A percentile compares a stretch with the other conserved stretches of the same genome.
phyloP scores from a whole-genome alignment of 345 rosid genomes.

The Boechera divaricarpa region DNA sequence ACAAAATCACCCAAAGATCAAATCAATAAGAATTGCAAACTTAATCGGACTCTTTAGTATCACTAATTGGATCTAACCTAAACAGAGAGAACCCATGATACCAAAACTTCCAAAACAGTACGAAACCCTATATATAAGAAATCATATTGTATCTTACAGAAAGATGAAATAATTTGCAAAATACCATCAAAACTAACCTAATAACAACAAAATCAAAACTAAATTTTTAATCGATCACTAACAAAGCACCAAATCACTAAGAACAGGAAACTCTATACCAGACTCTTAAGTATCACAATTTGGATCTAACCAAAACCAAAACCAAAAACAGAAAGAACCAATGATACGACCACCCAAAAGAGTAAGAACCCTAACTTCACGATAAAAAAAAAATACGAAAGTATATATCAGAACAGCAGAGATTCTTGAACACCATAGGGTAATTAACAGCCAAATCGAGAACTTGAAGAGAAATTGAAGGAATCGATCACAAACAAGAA shows the following conservation, averaged over 20 bases:
- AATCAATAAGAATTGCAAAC: not conserved
- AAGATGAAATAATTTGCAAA: too few species aligned
- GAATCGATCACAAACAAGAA: too few species aligned
- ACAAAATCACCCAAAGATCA: not conserved
- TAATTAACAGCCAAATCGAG: too few species aligned
- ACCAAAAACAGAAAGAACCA: not conserved
- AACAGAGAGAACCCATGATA: not conserved
- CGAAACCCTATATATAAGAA: too few species aligned
- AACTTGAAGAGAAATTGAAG: not conserved
- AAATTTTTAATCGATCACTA: not conserved
- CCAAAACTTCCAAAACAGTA: too few species aligned
- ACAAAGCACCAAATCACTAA: not conserved
- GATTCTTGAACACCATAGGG: too few species aligned
- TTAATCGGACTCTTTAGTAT: slow-evolving; percentile 8
- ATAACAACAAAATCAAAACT: too few species aligned
- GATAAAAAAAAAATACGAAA: not conserved
- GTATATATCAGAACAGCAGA: too few species aligned
- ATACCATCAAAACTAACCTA: too few species aligned
- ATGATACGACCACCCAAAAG: not conserved
- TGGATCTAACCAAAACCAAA: too few species aligned
- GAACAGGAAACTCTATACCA: not conserved
- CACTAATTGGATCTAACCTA: not conserved
- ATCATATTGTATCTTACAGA: too few species aligned
- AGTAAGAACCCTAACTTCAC: slow-evolving; percentile 2
- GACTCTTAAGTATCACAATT: too few species aligned